Base-by-base conservation (phyloP, 352 stramenopile genomes). In the Phytophthora vignae region DNA sequence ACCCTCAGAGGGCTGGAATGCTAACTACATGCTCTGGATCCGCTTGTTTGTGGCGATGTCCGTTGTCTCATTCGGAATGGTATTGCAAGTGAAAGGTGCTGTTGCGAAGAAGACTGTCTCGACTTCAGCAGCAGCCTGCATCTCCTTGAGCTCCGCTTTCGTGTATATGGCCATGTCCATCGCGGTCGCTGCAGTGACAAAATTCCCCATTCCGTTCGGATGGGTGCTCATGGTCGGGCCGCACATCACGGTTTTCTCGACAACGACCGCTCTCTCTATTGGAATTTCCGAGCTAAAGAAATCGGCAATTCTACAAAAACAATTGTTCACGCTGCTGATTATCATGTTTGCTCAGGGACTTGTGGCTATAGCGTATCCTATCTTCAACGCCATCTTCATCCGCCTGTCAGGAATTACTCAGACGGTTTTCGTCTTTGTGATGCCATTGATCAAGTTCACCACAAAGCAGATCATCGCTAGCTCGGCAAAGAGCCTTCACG, bases 1-100 rank as follows among this genome's bases (percentile, higher is more conserved):
- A 14, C 46, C 46, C 7, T 54, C 21, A 17, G 46, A 54, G 15
- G 19, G 46, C 4, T 54, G 46, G 46, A 6, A 54, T 10, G 46
- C 46, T 9, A 54, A 54, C 46, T 54, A 54, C 19, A 54, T 54
- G 19, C 46, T 54, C 46, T 54, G 46, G 46, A 19, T 54, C 29
- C 46, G 46, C 10, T 17, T 54, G n/a, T 31, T 31, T 54, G 8
- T 54, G 0, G 10, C n/a, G 11, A 54, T 54, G 21, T 36, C 15
- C 15, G 4, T 56, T 10, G 19, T 54, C n/a, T 54, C 46, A 2
- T 17, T 54, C 46, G 46, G 46, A 29, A 7, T 54, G 46, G 21
- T 54, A 2, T 8, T 54, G 27, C 46, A 54, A 54, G 21, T 54
- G 10, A 25, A 54, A 17, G 46, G 46, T 17, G 46, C 21, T 29